Evolutionary conservation across 441 rosid species (phyloP).

Genomic region (Biscutella auriculata): DNA sequence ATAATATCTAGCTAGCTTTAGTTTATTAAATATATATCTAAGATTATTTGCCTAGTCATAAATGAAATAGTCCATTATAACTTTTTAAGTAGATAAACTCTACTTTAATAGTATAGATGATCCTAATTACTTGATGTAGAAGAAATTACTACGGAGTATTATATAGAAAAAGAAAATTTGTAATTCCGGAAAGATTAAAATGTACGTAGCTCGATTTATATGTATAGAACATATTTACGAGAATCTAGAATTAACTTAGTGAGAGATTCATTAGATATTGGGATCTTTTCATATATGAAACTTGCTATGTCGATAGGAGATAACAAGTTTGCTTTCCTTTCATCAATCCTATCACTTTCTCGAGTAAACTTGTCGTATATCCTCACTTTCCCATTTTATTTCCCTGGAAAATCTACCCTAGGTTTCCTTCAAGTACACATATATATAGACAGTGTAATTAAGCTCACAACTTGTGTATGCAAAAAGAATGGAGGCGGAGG

Average conservation of each 20-base stretch:
- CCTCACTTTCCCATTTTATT: conserved; percentile 3
- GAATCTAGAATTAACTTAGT: not conserved
- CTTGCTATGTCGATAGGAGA: not conserved
- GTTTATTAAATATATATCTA: no score
- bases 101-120: no score
- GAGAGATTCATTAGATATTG: not conserved
- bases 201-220: no score
- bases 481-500: conserved; percentile 25
- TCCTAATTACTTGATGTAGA: no score
- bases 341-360: not conserved
- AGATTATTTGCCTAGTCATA: no score
- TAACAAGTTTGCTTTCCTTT: no score
- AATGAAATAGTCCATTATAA: no score
- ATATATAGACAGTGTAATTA: not conserved
- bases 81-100: no score
- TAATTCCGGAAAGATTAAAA: not conserved
- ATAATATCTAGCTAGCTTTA: no score
- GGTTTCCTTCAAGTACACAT: not conserved
- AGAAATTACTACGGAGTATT: no score
- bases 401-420: not conserved
- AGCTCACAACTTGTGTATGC: not conserved
- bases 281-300: not conserved
- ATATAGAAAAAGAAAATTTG: not conserved
- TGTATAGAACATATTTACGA: not conserved
- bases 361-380: not conserved